Base-by-base conservation (phyloP, 148 eudicot genomes). In the Drosera capensis region DNA sequence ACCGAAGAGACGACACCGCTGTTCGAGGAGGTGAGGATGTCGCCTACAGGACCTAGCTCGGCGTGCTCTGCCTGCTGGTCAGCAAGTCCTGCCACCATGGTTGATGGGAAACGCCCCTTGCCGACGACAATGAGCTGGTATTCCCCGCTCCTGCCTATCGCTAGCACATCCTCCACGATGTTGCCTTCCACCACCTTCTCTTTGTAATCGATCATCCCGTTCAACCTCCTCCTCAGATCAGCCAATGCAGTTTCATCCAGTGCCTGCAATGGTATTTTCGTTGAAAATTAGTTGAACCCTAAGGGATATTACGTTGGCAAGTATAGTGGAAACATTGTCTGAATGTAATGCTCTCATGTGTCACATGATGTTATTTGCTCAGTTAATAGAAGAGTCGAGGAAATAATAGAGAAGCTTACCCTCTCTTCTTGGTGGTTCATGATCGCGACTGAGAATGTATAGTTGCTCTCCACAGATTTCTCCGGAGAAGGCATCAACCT, bases 71-170 rank as follows among this genome's bases (percentile, higher is more conserved):
- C 63, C 2, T 44, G 59, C 16, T 62, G 59, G 16, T 58, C 63
- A 8, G 62, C 66, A 14, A 67, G 37, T 46, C 49, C 69, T 1
- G 72, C 65, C 21, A 62, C 72, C 59, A 67, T 66, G 18, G 48
- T 26, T 0, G 67, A 54, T 2, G 76, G 76, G 40, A 66, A 71
- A 15, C 76, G 56, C 20, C 68, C 76, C 51, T 67, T 71, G 18
- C 77, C 72, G 11, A 71, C 72, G 2, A 67, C 57, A 0, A 67
- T 59, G 0, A 71, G 66, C 39, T 66, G 59, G 34, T 66, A 67
- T 1, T 52, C 51, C 0, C 62, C 63, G 13, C 63, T 62, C 34
- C 44, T 26, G 13, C 72, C 77, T 18, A 71, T 26, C 1, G 56
- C 18, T n/a, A 62, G 19, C 47, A 62, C 56, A 16, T 49, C 62